These are phyloP conservation scores for Seminavis robusta DNA, from an alignment of 108 stramenopile species.

Conservation along the genomic window DNA sequence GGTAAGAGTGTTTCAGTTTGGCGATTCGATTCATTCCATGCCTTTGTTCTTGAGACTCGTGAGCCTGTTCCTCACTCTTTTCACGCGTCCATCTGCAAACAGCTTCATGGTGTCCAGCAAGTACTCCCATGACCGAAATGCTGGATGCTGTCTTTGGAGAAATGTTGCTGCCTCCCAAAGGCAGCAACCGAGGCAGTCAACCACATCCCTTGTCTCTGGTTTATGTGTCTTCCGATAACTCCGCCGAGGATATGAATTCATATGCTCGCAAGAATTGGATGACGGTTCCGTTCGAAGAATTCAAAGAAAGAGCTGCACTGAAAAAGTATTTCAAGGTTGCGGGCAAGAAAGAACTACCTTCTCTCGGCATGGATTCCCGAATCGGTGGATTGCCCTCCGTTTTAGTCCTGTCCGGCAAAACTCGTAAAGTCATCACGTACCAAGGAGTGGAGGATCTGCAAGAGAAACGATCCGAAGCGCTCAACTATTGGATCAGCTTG, in stretches of 20 bases:
- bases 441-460: constrained; percentile 51
- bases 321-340: constrained; percentile 58
- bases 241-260: constrained; percentile 26
- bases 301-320: constrained; percentile 33
- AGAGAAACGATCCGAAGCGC: constrained; percentile 27
- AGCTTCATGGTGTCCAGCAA: constrained; percentile 71
- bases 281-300: constrained; percentile 48
- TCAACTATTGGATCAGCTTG: constrained; percentile 32
- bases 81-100: too few relatives aligned
- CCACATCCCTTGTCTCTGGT: constrained; percentile 64
- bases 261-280: constrained; percentile 49
- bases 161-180: constrained; percentile 24
- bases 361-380: constrained; percentile 40
- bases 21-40: too few relatives aligned
- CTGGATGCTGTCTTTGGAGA: constrained; percentile 43
- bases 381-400: constrained; percentile 63
- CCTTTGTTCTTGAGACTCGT: too few relatives aligned
- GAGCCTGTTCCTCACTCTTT: too few relatives aligned
- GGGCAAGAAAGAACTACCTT: constrained; percentile 41
- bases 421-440: constrained; percentile 46
- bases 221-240: constrained; percentile 62
- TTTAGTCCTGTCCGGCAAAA: constrained; percentile 49
- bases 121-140: constrained; percentile 34
- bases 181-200: too few relatives aligned
- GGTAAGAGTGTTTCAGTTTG: too few relatives aligned